Percentiles rank a stretch among this genome's conserved stretches.
These are phyloP conservation scores for Epichloe uncinata DNA, from an alignment of 2,329 filamentous ascomycete species.

Conservation along the genomic window DNA sequence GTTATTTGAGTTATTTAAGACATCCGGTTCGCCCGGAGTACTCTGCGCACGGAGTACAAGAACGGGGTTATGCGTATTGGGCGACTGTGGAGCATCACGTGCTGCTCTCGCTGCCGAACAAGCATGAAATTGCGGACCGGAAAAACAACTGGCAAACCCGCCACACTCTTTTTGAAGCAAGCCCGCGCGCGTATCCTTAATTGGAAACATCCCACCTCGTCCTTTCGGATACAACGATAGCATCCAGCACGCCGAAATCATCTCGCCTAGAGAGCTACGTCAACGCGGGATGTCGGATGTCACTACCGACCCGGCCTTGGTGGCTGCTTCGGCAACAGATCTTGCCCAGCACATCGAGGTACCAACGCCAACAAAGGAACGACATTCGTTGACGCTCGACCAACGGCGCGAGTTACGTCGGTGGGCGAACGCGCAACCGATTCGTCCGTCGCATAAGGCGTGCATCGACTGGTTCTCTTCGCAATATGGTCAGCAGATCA, in stretches of 20 bases:
- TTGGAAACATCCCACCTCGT: slow-evolving; percentile 22
- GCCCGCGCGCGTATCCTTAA: slow-evolving; percentile 18
- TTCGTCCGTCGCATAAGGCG: slow-evolving; percentile 45
- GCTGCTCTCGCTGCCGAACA: background rate
- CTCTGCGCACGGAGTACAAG: too few relatives aligned
- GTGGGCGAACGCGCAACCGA: slow-evolving; percentile 44
- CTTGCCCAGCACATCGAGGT: slow-evolving; percentile 10
- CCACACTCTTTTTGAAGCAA: slow-evolving; percentile 17
- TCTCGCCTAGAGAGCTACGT: background rate
- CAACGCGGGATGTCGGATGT: slow-evolving; percentile 19
- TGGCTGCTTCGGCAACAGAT: slow-evolving; percentile 19
- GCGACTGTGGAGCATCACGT: background rate
- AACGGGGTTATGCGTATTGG: background rate
- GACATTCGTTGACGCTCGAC: slow-evolving; percentile 47
- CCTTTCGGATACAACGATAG: slow-evolving; percentile 29
- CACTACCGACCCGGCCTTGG: slow-evolving; percentile 25
- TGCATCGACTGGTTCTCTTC: slow-evolving; percentile 50
- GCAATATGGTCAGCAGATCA: slow-evolving; percentile 46
- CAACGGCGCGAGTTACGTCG: slow-evolving; percentile 46
- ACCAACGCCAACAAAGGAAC: slow-evolving; percentile 27
- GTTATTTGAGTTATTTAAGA: too few relatives aligned
- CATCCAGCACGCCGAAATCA: slow-evolving; percentile 7
- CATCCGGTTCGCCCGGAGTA: too few relatives aligned
- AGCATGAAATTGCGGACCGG: background rate
- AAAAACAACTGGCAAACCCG: slow-evolving; percentile 11